Evolutionary conservation across 2,329 filamentous ascomycete species (phyloP), one percentile per base, ranked within the genome.

Genomic region (Lasiodiplodia gonubiensis): DNA sequence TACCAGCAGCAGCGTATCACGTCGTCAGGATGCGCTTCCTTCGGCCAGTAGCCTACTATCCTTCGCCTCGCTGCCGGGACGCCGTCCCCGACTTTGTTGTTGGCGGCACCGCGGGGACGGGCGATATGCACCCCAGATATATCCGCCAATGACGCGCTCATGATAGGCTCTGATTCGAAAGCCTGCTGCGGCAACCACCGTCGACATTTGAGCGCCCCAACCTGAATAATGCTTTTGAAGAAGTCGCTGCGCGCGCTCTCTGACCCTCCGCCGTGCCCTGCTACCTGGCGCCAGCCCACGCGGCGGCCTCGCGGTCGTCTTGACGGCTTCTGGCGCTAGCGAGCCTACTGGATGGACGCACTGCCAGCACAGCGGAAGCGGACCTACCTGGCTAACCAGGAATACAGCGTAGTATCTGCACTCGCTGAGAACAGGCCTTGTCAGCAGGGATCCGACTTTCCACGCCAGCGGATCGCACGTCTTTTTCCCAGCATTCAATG

Each of bases 101-200:
- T 51, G 59, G 59, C 23, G 39, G 57, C 42, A 37, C 30, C 59
- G 59, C 46, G 59, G 59, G 46, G 46, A 37, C 23, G 59, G 46
- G 12, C 55, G 23, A 48, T 7, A 63, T 63, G 59, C 59, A 63
- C 42, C 59, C 42, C 59, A 25, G 59, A 51, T 35, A 63, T 63
- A 37, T 51, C 59, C 30, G 37, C 59, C 59, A 63, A 51, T 63
- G 8, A 11, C 46, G 30, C 39, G 6, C 2, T 16, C n/a, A 35
- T 37, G 53, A 55, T 39, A 55, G 30, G 52, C 52, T 55, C 12
- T 4, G 21, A 27, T 27, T 6, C 10, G 54, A 23, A 46, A 59
- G 16, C 14, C 25, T 25, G 23, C 18, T 30, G 42, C 57, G 42
- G 57, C 57, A 33, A 35, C 25, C 57, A 61, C 57, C 57, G 57